A percentile compares a stretch with the other conserved stretches of the same genome.
Evolutionary conservation across 2,329 filamentous ascomycete genomes (phyloP).

Genomic region (Endothia cerciana): DNA sequence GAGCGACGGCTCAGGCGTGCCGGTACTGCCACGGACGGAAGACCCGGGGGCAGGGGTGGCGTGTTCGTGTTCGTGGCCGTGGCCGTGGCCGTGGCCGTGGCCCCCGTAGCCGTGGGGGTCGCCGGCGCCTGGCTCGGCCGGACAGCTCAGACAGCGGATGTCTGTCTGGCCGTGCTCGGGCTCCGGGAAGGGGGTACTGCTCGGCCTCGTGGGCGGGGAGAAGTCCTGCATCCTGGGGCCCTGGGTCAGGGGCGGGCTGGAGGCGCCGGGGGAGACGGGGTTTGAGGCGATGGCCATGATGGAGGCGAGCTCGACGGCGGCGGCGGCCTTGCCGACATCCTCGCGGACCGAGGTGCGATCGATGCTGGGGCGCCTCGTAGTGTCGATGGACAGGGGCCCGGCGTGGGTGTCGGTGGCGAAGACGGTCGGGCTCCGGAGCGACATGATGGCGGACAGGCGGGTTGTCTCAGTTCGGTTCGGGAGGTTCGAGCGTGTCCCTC

Average conservation of each 20-base stretch:
- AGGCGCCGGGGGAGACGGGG: conserved; percentile 57
- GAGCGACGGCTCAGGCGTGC: conserved; percentile 13
- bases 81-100: conserved; percentile 30
- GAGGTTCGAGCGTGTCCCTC: conserved; percentile 22
- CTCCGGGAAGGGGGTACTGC: conserved; percentile 63
- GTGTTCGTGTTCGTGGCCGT: conserved; percentile 30
- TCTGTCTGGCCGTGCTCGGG: conserved; percentile 53
- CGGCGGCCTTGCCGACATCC: conserved; percentile 45
- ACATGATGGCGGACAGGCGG: conserved; percentile 31
- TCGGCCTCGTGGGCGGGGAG: conserved; percentile 56
- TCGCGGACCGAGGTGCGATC: conserved; percentile 34
- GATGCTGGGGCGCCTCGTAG: conserved; percentile 31
- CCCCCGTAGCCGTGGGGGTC: conserved; percentile 35
- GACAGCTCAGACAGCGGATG: conserved; percentile 46
- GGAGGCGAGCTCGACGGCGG: conserved; percentile 48
- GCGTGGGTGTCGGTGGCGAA: conserved; percentile 32
- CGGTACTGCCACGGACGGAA: conserved; percentile 30
- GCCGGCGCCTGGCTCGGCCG: conserved; percentile 38
- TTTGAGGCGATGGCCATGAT: conserved; percentile 55
- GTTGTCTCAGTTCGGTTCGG: conserved; percentile 23
- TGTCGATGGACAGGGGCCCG: conserved; percentile 37
- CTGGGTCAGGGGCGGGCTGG: conserved; percentile 55
- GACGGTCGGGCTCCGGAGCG: conserved; percentile 29
- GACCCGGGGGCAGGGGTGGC: too few species aligned
- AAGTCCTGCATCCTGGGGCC: conserved; percentile 49